These are phyloP conservation scores for Neurospora intermedia DNA, from an alignment of 495 filamentous ascomycete species.

Conservation along the genomic window DNA sequence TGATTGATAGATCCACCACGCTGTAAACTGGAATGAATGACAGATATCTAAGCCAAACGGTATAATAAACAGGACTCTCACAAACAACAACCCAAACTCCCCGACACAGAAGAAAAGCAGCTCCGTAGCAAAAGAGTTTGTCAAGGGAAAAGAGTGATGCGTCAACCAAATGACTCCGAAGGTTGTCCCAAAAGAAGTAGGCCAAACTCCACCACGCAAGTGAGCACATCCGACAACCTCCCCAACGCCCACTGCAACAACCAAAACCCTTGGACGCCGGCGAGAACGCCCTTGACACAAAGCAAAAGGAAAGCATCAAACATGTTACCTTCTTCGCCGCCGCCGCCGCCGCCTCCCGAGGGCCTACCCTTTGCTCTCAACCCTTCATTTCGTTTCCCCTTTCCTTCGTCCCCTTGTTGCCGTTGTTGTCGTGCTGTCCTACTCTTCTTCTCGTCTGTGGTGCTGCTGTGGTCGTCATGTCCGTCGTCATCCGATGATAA, in stretches of 20 bases:
- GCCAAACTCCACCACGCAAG: slow-evolving; percentile 19
- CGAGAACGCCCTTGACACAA: slow-evolving; percentile 15
- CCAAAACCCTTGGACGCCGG: slow-evolving; percentile 15
- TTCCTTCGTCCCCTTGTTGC: not conserved
- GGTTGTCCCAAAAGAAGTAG: slow-evolving; percentile 11
- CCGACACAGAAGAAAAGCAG: not conserved
- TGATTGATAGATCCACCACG: not conserved
- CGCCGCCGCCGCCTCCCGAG: slow-evolving; percentile 2
- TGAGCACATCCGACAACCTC: slow-evolving; percentile 14
- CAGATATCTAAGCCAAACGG: not conserved
- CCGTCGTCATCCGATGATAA: not conserved
- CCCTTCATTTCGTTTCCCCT: not conserved
- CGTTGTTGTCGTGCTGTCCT: not conserved
- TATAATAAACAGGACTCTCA: slow-evolving; percentile 1
- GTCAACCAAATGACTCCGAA: not conserved
- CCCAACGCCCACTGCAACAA: slow-evolving; percentile 17
- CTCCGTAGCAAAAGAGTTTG: not conserved
- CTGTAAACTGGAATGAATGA: not conserved
- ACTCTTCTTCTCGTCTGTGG: not conserved
- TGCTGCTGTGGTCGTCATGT: not conserved
- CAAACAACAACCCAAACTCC: slow-evolving; percentile 3
- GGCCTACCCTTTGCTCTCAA: not conserved
- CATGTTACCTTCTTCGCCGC: not conserved
- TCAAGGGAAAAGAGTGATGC: not conserved
- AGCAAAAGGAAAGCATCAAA: slow-evolving; percentile 16